Percentiles rank a stretch among this genome's conserved stretches.
Conservation (phyloP, 140 eudicot genomes). For the Bidens hawaiensis region DNA sequence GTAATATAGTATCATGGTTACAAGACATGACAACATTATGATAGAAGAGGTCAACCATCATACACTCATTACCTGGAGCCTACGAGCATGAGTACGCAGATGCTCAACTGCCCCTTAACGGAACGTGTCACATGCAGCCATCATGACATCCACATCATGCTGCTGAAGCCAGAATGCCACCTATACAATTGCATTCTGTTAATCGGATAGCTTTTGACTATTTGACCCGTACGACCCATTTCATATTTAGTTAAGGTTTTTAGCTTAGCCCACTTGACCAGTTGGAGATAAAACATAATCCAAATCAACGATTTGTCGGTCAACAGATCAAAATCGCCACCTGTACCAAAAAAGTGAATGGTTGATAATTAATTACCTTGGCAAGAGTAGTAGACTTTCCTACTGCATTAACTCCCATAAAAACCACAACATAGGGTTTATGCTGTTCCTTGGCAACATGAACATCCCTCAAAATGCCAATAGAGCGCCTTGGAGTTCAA, state of each 20-base stretch:
- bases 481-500: too few species aligned
- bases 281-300: too few species aligned
- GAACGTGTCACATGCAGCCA: too few species aligned
- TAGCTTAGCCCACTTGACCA: background rate
- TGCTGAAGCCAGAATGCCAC: constrained; percentile 98
- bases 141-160: constrained; percentile 85
- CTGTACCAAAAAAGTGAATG: background rate
- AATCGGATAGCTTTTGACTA: too few species aligned
- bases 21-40: background rate
- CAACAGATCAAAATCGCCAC: too few species aligned
- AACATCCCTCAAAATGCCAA: constrained; percentile 82
- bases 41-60: background rate
- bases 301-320: too few species aligned
- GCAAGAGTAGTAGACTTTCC: constrained; percentile 98
- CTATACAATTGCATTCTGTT: constrained; percentile 41
- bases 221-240: too few species aligned
- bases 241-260: too few species aligned
- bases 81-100: constrained; percentile 87
- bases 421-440: constrained; percentile 93
- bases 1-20: background rate
- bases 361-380: constrained; percentile 49
- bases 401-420: constrained; percentile 94
- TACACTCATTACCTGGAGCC: constrained; percentile 99
- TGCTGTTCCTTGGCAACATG: constrained; percentile 87
- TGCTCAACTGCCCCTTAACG: constrained; percentile 95